phyloP scores from a whole-genome alignment of 202 grass and related monocot species.

The Sporobolus alterniflorus region DNA sequence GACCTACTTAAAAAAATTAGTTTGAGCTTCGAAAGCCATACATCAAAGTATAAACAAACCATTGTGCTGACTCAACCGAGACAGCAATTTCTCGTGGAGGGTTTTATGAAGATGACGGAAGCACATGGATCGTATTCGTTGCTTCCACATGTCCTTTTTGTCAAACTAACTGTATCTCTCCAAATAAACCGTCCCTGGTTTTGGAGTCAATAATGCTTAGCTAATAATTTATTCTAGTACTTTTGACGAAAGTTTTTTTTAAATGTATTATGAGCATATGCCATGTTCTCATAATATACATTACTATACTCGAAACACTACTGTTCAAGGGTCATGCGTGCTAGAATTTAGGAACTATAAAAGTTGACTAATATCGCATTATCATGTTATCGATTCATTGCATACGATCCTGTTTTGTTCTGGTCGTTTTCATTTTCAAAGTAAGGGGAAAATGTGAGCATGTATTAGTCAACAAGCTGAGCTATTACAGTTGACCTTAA shows the following conservation, averaged over 20 bases:
- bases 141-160: constrained; percentile 41
- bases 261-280: constrained; percentile 19
- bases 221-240: constrained; percentile 4
- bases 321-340: constrained; percentile 1
- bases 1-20: too few species aligned
- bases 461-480: constrained; percentile 17
- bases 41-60: constrained; percentile 4
- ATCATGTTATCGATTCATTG: constrained; percentile 8
- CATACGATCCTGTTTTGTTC: background rate
- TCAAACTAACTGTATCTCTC: constrained; percentile 15
- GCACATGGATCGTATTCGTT: constrained; percentile 27
- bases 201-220: constrained; percentile 29
- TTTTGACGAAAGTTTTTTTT: background rate
- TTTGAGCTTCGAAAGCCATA: background rate
- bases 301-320: background rate
- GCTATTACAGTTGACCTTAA: constrained; percentile 34
- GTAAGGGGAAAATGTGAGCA: background rate
- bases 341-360: background rate
- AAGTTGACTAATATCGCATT: constrained; percentile 26
- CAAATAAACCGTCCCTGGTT: background rate
- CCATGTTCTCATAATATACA: background rate
- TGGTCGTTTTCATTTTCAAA: constrained; percentile 19
- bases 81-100: background rate
- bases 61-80: background rate
- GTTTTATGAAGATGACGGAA: constrained; percentile 4